A percentile compares a stretch with the other conserved stretches of the same genome.
Conservation (phyloP, 108 stramenopile genomes). For the Mediolabrus comicus region DNA sequence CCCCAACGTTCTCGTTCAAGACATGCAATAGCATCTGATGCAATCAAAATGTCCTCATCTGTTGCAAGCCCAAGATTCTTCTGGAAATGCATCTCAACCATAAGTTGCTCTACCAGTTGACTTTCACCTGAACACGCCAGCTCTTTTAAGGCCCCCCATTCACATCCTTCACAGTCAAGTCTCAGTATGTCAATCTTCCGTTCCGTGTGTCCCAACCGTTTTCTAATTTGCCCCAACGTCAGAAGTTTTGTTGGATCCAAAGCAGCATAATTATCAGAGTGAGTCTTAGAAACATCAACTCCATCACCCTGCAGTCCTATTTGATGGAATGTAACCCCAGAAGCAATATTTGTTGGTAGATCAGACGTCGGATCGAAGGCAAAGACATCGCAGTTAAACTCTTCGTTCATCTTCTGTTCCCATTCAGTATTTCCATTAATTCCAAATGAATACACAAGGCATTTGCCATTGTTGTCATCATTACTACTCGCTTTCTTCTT, state of each 20-base stretch:
- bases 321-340: slow-evolving; percentile 17
- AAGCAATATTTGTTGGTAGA: slow-evolving; percentile 5
- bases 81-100: slow-evolving; percentile 35
- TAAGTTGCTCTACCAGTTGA: slow-evolving; percentile 15
- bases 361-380: slow-evolving; percentile 29
- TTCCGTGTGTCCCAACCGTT: slow-evolving; percentile 46
- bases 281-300: slow-evolving; percentile 6
- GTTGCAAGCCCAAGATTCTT: slow-evolving; percentile 23
- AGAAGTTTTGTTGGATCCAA: slow-evolving; percentile 16
- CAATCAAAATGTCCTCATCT: slow-evolving; percentile 24
- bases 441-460: slow-evolving; percentile 32
- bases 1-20: slow-evolving; percentile 24
- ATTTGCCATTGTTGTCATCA: background rate
- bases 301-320: slow-evolving; percentile 16
- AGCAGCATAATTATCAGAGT: slow-evolving; percentile 9
- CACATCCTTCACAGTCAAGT: slow-evolving; percentile 67
- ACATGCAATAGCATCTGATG: slow-evolving; percentile 26
- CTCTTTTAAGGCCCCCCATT: slow-evolving; percentile 31
- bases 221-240: slow-evolving; percentile 34
- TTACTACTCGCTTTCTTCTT: background rate
- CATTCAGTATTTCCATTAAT: slow-evolving; percentile 12
- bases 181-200: slow-evolving; percentile 55
- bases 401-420: slow-evolving; percentile 12
- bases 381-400: slow-evolving; percentile 27
- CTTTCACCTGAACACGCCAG: slow-evolving; percentile 14